phyloP scores from a whole-genome alignment of 805 yeast genomes.

The Pichia phayaonensis region DNA sequence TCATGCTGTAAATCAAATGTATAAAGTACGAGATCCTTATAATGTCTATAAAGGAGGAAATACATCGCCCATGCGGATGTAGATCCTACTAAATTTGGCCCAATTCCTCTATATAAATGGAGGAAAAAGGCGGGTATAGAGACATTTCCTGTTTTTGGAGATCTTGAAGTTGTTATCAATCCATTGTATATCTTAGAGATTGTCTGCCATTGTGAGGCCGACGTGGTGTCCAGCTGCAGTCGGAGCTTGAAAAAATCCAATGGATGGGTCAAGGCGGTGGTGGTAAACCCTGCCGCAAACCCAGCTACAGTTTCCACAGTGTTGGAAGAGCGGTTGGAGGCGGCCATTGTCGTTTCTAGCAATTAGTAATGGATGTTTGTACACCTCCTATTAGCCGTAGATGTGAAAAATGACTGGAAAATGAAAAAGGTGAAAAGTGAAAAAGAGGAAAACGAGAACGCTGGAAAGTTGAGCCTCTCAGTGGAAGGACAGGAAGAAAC shows the following conservation, averaged over 20 bases:
- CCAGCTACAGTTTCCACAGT: constrained; percentile 45
- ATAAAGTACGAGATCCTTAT: constrained; percentile 32
- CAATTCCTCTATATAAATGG: constrained; percentile 63
- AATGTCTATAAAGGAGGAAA: constrained; percentile 65
- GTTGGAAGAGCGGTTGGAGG: background rate
- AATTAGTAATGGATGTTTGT: background rate
- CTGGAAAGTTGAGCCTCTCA: background rate
- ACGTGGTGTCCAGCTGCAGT: constrained; percentile 52
- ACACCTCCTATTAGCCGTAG: too few species aligned
- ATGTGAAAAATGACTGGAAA: background rate
- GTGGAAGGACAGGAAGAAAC: too few species aligned
- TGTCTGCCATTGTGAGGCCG: constrained; percentile 25
- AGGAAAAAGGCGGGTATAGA: constrained; percentile 10
- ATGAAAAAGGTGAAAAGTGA: background rate
- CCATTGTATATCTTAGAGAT: constrained; percentile 19
- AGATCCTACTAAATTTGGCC: constrained; percentile 77
- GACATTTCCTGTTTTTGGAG: background rate
- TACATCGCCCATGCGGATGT: constrained; percentile 86
- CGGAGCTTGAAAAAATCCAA: constrained; percentile 79
- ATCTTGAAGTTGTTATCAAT: constrained; percentile 12
- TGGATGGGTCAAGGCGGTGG: constrained; percentile 84
- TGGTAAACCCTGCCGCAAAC: constrained; percentile 67
- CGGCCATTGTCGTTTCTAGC: background rate
- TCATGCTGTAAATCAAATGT: constrained; percentile 9
- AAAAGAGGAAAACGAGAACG: background rate